Conservation (phyloP, 129 eudicot species). For the Centella asiatica region DNA sequence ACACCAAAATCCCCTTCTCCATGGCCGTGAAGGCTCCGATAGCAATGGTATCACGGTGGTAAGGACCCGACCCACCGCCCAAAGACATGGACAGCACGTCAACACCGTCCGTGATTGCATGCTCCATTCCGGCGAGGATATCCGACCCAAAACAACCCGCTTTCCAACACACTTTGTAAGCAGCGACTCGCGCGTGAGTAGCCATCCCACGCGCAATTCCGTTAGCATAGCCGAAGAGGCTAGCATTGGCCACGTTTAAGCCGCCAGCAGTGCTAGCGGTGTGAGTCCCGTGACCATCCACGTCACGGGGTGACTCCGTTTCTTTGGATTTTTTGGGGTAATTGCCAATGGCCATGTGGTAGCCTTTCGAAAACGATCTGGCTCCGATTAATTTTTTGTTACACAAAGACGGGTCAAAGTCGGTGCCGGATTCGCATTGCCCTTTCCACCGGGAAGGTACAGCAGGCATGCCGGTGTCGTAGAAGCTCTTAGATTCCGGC, state of each 20-base stretch:
- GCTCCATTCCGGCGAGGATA: constrained; percentile 78
- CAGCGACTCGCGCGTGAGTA: constrained; percentile 55
- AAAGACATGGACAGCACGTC: constrained; percentile 71
- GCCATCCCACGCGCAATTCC: constrained; percentile 96
- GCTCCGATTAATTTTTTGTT: constrained; percentile 83
- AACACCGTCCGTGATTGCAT: constrained; percentile 65
- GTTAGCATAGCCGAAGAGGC: constrained; percentile 64
- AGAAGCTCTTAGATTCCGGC: constrained; percentile 65
- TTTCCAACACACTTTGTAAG: constrained; percentile 71
- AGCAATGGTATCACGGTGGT: constrained; percentile 60
- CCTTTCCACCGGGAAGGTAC: constrained; percentile 65
- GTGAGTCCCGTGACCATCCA: constrained; percentile 91
- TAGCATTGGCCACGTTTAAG: constrained; percentile 44
- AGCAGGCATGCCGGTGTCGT: constrained; percentile 42
- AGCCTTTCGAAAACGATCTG: constrained; percentile 51
- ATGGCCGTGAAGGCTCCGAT: constrained; percentile 74
- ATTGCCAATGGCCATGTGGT: constrained; percentile 35
- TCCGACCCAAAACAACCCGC: constrained; percentile 77
- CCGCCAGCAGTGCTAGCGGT: constrained; percentile 84
- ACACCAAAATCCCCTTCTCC: constrained; percentile 79
- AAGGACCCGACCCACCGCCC: constrained; percentile 76
- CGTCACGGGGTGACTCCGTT: constrained; percentile 55
- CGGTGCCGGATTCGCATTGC: constrained; percentile 45
- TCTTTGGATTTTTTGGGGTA: constrained; percentile 18
- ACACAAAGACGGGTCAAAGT: constrained; percentile 37